Conservation (phyloP, 2,329 filamentous ascomycete species). For the Penicillium sp. region DNA sequence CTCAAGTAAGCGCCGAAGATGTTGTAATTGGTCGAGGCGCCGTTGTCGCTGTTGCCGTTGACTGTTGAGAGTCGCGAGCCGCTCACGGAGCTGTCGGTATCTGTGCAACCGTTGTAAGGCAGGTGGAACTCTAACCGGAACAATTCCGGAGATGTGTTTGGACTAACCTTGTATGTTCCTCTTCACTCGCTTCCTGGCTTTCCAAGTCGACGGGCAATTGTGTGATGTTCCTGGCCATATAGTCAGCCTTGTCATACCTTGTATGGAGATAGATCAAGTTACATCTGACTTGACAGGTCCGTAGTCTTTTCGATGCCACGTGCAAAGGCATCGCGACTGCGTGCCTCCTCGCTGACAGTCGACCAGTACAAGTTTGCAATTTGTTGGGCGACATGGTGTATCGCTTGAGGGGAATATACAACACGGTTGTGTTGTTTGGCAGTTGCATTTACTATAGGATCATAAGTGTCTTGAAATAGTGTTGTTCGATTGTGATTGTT, state of each 20-base stretch:
- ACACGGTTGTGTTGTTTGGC: constrained; percentile 54
- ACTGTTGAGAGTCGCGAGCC: constrained; percentile 48
- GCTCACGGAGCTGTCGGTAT: constrained; percentile 44
- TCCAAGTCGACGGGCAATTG: constrained; percentile 40
- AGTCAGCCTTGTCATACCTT: constrained; percentile 4
- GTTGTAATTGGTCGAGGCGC: constrained; percentile 49
- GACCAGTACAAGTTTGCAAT: constrained; percentile 57
- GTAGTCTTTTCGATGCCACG: constrained; percentile 39
- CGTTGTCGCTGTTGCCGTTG: constrained; percentile 47
- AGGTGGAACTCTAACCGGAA: constrained; percentile 21
- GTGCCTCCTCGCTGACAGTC: constrained; percentile 41
- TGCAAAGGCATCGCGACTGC: constrained; percentile 22
- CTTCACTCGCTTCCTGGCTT: constrained; percentile 31
- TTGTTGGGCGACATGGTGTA: constrained; percentile 56
- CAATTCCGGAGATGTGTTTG: not conserved
- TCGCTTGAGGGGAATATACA: constrained; percentile 55
- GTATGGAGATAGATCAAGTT: not conserved
- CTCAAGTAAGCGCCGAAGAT: constrained; percentile 48
- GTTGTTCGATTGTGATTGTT: not conserved
- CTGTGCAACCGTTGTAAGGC: constrained; percentile 32
- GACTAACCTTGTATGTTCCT: constrained; percentile 35
- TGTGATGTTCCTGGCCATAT: constrained; percentile 36
- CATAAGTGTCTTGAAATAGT: not conserved
- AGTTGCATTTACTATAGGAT: constrained; percentile 50
- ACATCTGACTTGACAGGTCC: constrained; percentile 43